phyloP scores from a whole-genome alignment of 352 stramenopile genomes.

The Phytophthora hybrid region DNA sequence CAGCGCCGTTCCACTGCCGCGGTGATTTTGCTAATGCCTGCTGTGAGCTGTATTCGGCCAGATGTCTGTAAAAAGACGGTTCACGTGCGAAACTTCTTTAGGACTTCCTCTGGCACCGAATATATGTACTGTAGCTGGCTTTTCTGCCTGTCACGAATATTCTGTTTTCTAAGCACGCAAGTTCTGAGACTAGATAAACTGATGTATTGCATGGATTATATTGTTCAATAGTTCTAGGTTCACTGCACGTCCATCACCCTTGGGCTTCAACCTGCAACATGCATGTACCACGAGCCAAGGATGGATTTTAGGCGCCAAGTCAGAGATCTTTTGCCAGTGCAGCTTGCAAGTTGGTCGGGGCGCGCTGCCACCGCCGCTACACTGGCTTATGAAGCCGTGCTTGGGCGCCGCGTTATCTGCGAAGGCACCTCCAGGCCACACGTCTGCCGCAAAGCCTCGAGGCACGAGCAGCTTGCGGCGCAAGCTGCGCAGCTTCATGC shows the following conservation, averaged over 20 bases:
- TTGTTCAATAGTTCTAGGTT: background rate
- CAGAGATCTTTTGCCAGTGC: background rate
- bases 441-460: slow-evolving; percentile 28
- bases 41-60: background rate
- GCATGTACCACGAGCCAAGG: background rate
- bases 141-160: background rate
- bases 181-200: slow-evolving; percentile 17
- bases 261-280: slow-evolving; percentile 23
- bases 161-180: background rate
- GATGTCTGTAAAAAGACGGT: slow-evolving; percentile 29
- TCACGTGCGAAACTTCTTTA: slow-evolving; percentile 25
- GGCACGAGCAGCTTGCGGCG: background rate
- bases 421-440: slow-evolving; percentile 11
- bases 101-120: background rate
- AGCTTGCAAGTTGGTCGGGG: background rate
- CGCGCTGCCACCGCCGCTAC: background rate
- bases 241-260: slow-evolving; percentile 13
- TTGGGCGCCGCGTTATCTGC: slow-evolving; percentile 10
- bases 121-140: background rate
- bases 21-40: slow-evolving; percentile 18
- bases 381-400: slow-evolving; percentile 4
- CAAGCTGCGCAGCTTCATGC: background rate
- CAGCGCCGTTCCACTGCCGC: slow-evolving; percentile 13
- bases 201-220: background rate
- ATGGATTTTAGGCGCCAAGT: slow-evolving; percentile 4